Base-by-base conservation (phyloP, 208 protist genomes). In the Trypanosoma avium region DNA sequence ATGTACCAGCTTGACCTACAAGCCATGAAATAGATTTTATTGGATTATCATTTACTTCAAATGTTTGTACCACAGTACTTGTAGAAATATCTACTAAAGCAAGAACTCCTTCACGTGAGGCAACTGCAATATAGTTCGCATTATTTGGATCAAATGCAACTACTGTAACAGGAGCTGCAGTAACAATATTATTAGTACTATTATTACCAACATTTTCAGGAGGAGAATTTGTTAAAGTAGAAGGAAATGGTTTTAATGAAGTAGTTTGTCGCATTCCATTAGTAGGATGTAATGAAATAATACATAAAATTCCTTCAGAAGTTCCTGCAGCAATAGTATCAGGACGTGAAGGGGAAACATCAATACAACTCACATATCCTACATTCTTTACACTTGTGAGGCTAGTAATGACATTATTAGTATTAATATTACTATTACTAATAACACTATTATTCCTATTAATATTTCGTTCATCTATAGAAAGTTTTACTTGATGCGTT, bases 261-360 rank as follows among this genome's bases (percentile, higher is more conserved):
- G 67, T 67, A 8, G 59, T 86, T 10, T 72, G 69, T 15, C 60
- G 77, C 54, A 95, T 66, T 0, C 90, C 90, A 17, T 77, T 84
- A 35, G 78, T 63, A 19, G 84, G 80, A 70, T 85, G 91, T 26
- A 95, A 71, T 22, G 61, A 84, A 36, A 90, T 30, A 19, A 93
- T 46, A 52, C 56, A 79, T 26, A 93, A 63, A 22, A 73, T 72
- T 22, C 90, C 90, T 33, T 93, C 86, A 17, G 76, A 67, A 3
- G 90, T 95, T 52, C 86, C 84, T 32, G 77, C 83, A 24, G 81
- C 90, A n/a, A 93, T 79, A 36, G 58, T 61, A 33, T 95, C 90
- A 9, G 90, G 72, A 6, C 90, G 84, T 8, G 75, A 71, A 0
- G 70, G 38, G 5, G 86, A 79, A 13, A 86, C 82, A 13, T 75